These are phyloP conservation scores for Suhomyces terraborum DNA, from an alignment of 1,139 yeast genomes.

Conservation along the genomic window DNA sequence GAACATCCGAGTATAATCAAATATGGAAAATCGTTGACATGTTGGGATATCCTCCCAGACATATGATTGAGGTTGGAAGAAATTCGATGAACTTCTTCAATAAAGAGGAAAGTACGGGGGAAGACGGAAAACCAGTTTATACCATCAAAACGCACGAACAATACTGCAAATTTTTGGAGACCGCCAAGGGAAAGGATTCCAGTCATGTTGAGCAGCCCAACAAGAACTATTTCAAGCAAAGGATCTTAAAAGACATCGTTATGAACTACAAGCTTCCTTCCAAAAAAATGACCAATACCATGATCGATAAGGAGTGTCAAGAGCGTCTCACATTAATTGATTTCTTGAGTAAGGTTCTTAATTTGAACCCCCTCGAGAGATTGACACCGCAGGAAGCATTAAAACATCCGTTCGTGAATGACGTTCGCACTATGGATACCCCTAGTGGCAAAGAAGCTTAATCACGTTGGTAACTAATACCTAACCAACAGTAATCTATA, in stretches of 20 bases:
- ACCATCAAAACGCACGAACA: constrained; percentile 38
- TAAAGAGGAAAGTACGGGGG: constrained; percentile 32
- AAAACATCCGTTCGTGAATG: constrained; percentile 81
- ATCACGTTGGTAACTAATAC: not conserved
- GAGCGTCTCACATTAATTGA: constrained; percentile 75
- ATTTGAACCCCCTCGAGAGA: constrained; percentile 87
- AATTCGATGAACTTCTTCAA: constrained; percentile 72
- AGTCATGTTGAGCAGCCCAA: constrained; percentile 68
- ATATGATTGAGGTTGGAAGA: constrained; percentile 97
- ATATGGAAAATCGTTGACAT: constrained; percentile 79
- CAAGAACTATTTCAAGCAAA: constrained; percentile 79
- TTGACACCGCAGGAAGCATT: constrained; percentile 97
- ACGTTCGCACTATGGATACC: constrained; percentile 19
- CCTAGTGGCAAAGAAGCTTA: constrained; percentile 5
- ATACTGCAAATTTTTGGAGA: constrained; percentile 38
- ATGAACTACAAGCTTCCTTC: constrained; percentile 73
- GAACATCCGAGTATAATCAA: constrained; percentile 92
- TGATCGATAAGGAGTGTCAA: constrained; percentile 69
- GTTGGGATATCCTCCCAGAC: constrained; percentile 85
- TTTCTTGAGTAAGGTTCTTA: constrained; percentile 74
- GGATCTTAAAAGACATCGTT: constrained; percentile 71
- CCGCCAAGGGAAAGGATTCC: constrained; percentile 38
- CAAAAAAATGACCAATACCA: constrained; percentile 64
- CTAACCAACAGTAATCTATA: not conserved
- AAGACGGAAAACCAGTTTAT: constrained; percentile 34